Base-by-base conservation (phyloP, 352 stramenopile genomes). In the Thalassiosira hispida region DNA sequence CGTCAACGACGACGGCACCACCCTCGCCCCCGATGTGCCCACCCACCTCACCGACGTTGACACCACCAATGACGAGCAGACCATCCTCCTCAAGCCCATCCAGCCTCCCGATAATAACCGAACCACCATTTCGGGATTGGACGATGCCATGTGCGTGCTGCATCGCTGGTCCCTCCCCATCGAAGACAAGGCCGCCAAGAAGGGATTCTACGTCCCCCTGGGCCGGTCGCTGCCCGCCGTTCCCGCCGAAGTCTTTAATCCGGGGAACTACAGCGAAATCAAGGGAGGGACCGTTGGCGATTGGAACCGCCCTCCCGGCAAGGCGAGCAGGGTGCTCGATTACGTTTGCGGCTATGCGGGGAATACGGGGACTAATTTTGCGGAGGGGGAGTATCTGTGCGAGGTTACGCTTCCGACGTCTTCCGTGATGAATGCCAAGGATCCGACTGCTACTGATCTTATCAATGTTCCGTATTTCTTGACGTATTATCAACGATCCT, bases 401-500 rank as follows among this genome's bases (percentile, higher is more conserved):
- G 42, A 70, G 44, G 61, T 70, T 5, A 70, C 40, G 0, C 46
- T 70, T 1, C 61, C 61, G 4, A 57, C 12, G 0, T 35, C 42
- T 6, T 35, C 16, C 18, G 60, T 65, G 22, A 12, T 33, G 0
- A 56, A 67, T n/a, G 5, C 16, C 14, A 73, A 70, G 16, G 72
- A 64, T 63, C 61, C 72, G 0, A 55, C 16, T 2, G 23, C 61
- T 9, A 46, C 69, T 14, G 49, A 70, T 40, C 14, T 71, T 14
- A 44, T 67, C 8, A 44, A 66, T 40, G 47, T 69, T 12, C 73
- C 79, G 1, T 86, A 86, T 52, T 86, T 71, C 20, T 31, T 88
- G 5, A 85, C 81, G 0, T 88, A 84, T 42, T 88, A 85, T 42
- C n/a, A 77, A 23, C 35, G 73, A 0, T 35, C 6, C 14, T 49